Conservation (phyloP, 2,329 filamentous ascomycete species). For the Mollisia scopiformis region DNA sequence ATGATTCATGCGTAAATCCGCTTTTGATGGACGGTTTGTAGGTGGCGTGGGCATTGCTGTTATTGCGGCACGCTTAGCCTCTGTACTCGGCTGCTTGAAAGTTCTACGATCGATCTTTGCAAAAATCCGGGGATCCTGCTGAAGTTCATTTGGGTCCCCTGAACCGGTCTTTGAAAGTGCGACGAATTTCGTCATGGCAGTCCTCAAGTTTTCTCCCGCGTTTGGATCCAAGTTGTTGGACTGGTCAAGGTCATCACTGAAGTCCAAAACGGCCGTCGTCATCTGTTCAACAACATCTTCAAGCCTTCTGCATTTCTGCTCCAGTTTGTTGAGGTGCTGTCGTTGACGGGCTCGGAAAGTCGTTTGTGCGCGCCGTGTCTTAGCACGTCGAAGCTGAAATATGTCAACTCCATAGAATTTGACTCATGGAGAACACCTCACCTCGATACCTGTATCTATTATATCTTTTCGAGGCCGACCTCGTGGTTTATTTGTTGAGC, state of each 20-base stretch:
- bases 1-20: background rate
- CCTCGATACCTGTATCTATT: constrained; percentile 1
- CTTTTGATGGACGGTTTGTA: background rate
- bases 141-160: background rate
- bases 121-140: background rate
- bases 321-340: constrained; percentile 9
- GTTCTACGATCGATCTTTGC: background rate
- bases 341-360: constrained; percentile 20
- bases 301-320: constrained; percentile 14
- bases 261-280: constrained; percentile 18
- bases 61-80: background rate
- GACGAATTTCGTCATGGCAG: constrained; percentile 16
- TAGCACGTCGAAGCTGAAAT: constrained; percentile 14
- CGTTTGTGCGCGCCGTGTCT: constrained; percentile 20
- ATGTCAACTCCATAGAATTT: background rate
- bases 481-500: no score
- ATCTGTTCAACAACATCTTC: constrained; percentile 23
- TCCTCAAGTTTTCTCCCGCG: constrained; percentile 4
- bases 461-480: constrained; percentile 3
- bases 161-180: constrained; percentile 9
- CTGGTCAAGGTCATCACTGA: constrained; percentile 15
- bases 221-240: background rate
- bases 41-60: background rate
- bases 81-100: background rate
- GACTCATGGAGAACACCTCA: background rate